Evolutionary conservation across 2,329 filamentous ascomycete species (phyloP).

Genomic region (Clarireedia paspali): DNA sequence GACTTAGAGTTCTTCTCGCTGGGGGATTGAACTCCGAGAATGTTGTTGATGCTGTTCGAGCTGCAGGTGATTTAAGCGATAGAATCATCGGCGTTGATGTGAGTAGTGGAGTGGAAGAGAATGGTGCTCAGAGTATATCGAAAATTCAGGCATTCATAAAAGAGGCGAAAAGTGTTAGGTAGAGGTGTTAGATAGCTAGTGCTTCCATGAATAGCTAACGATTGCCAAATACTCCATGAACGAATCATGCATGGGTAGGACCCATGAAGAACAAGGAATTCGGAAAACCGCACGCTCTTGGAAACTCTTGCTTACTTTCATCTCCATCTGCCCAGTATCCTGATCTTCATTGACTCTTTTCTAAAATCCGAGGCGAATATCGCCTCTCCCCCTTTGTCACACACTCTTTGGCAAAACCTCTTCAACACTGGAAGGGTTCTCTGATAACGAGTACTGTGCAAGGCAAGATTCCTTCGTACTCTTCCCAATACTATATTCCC

Average conservation of each 20-base stretch:
- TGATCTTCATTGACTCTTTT: neutral
- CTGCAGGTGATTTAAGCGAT: conserved; percentile 50
- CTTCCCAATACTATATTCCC: no score
- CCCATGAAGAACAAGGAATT: no score
- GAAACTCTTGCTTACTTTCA: no score
- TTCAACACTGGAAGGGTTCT: neutral
- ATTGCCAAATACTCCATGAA: neutral
- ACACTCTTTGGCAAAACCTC: neutral
- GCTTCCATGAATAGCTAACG: neutral
- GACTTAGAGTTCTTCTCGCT: conserved; percentile 72
- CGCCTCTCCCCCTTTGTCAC: neutral
- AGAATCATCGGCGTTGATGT: conserved; percentile 82
- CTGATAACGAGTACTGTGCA: no score
- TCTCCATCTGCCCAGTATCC: neutral
- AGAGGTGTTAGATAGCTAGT: conserved; percentile 1
- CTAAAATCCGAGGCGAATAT: neutral
- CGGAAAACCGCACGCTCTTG: no score
- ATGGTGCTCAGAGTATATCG: conserved; percentile 69
- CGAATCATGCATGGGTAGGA: no score
- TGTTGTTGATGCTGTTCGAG: conserved; percentile 57
- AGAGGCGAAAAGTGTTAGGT: conserved; percentile 50
- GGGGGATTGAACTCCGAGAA: conserved; percentile 80
- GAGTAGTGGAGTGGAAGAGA: conserved; percentile 84
- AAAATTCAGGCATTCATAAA: conserved; percentile 78
- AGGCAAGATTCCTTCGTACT: no score